Conservation (phyloP, 78 protist genomes). For the Bigelowiella natans region DNA sequence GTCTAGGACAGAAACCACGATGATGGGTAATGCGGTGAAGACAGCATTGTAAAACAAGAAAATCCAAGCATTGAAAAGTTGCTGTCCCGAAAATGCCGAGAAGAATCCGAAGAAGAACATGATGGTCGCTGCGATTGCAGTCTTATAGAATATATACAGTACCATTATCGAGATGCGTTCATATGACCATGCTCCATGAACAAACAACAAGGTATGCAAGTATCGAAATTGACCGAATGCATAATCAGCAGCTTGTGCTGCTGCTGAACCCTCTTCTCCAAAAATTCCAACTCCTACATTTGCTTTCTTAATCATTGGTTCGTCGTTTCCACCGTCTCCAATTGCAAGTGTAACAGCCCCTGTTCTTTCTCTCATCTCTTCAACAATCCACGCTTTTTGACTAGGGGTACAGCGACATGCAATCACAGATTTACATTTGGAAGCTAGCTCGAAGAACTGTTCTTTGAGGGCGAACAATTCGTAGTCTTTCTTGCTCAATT, state of each 20-base stretch:
- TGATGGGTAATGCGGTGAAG: slow-evolving; percentile 44
- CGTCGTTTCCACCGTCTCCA: slow-evolving; percentile 85
- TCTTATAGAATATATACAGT: slow-evolving; percentile 14
- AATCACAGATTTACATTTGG: slow-evolving; percentile 6
- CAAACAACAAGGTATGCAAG: slow-evolving; percentile 42
- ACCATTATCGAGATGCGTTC: slow-evolving; percentile 56
- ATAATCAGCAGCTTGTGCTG: slow-evolving; percentile 49
- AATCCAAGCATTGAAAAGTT: slow-evolving; percentile 34
- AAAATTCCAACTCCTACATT: slow-evolving; percentile 54
- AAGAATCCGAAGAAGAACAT: slow-evolving; percentile 4
- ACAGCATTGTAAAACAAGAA: slow-evolving; percentile 18
- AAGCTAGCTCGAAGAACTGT: neutral
- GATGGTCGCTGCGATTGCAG: neutral
- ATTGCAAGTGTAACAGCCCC: slow-evolving; percentile 45
- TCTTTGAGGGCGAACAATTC: neutral
- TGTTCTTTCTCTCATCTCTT: neutral
- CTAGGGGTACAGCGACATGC: neutral
- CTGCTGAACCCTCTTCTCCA: slow-evolving; percentile 63
- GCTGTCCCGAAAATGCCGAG: slow-evolving; percentile 32
- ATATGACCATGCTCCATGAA: slow-evolving; percentile 83
- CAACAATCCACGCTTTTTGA: neutral
- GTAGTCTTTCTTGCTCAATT: neutral
- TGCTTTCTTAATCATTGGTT: slow-evolving; percentile 61
- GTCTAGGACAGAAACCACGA: slow-evolving; percentile 56
- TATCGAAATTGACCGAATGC: slow-evolving; percentile 51